Evolutionary conservation across 352 stramenopile genomes (phyloP).

Genomic region (Globisporangium middletonii): DNA sequence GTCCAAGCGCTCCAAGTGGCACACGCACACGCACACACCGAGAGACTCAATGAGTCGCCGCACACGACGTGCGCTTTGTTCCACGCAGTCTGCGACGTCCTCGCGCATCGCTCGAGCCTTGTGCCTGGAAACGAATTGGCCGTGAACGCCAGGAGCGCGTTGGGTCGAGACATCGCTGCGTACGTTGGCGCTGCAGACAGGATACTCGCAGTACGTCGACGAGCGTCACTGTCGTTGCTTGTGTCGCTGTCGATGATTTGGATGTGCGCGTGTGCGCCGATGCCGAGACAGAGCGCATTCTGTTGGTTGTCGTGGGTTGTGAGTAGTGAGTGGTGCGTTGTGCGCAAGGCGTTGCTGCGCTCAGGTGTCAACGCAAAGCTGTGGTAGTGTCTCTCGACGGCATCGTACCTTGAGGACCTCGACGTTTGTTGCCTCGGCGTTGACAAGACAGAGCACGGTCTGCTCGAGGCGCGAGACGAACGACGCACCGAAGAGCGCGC

Average conservation of each 20-base stretch:
- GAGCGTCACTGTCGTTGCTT: not conserved
- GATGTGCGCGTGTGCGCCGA: constrained; percentile 11
- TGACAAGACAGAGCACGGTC: constrained; percentile 10
- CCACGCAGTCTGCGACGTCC: constrained; percentile 6
- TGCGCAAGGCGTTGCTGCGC: not conserved
- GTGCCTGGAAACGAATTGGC: constrained; percentile 1
- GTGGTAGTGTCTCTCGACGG: too few species aligned
- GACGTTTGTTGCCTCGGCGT: constrained; percentile 13
- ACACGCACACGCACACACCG: constrained; percentile 1
- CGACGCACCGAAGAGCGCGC: constrained; percentile 9
- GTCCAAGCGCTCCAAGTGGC: not conserved
- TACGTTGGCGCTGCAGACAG: constrained; percentile 3
- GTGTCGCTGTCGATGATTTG: constrained; percentile 2
- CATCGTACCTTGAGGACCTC: constrained; percentile 20
- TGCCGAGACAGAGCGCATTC: constrained; percentile 17
- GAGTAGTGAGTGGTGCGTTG: too few species aligned
- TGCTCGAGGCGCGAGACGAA: constrained; percentile 7
- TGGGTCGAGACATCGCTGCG: not conserved
- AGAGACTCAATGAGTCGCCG: constrained; percentile 6
- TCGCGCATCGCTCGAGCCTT: not conserved
- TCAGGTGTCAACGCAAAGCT: not conserved
- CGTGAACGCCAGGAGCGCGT: constrained; percentile 1
- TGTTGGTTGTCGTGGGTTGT: not conserved
- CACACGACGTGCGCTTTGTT: constrained; percentile 4
- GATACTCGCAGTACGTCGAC: constrained; percentile 1